Evolutionary conservation across 1,139 yeast species (phyloP).

Genomic region (Taiozyma sp.): DNA sequence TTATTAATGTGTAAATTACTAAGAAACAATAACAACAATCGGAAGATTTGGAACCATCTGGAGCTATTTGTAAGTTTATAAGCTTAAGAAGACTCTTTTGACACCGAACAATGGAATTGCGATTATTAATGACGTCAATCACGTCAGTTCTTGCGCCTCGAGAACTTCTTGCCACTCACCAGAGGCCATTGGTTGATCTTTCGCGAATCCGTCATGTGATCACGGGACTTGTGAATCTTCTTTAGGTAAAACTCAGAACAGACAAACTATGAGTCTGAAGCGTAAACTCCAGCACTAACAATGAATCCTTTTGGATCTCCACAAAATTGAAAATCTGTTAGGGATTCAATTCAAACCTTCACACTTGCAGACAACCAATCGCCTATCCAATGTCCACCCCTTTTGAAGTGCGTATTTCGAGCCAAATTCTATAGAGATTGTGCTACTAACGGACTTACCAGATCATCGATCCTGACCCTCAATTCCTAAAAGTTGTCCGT

Average conservation of each 20-base stretch:
- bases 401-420: slow-evolving; percentile 10
- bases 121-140: background rate
- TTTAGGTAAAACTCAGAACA: background rate
- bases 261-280: background rate
- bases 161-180: no score
- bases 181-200: no score
- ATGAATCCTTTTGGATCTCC: background rate
- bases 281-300: background rate
- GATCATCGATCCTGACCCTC: slow-evolving; percentile 74
- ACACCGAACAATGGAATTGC: background rate
- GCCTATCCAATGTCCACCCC: slow-evolving; percentile 5
- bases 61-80: no score
- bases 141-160: background rate
- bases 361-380: background rate
- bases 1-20: no score
- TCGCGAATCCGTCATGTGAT: no score
- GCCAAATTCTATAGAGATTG: background rate
- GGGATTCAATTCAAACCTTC: background rate
- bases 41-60: no score
- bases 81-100: no score
- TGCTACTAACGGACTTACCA: slow-evolving; percentile 3
- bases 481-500: slow-evolving; percentile 62
- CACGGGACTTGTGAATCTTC: background rate
- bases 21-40: no score
- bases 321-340: background rate